Conservation (phyloP, 257 asterid genomes). For the Voacanga thouarsii region DNA sequence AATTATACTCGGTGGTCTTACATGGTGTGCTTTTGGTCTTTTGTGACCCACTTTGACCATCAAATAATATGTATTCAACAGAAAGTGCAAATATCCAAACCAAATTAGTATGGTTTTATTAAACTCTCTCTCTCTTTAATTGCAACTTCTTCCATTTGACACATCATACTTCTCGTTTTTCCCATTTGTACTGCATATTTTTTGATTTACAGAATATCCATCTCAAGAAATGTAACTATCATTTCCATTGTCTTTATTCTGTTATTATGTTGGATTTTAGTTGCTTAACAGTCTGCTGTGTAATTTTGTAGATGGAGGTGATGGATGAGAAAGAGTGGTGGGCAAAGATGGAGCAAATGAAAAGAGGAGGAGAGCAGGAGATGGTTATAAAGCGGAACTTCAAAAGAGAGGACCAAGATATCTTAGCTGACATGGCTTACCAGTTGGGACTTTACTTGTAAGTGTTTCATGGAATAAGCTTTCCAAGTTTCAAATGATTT, state of each 20-base stretch:
- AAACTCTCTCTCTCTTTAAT: background rate
- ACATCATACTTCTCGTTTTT: background rate
- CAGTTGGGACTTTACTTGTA: slow-evolving; percentile 89
- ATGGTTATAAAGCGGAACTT: slow-evolving; percentile 71
- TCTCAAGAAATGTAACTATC: background rate
- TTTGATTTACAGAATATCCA: background rate
- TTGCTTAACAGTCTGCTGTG: background rate
- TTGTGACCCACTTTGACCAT: background rate
- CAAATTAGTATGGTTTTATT: background rate
- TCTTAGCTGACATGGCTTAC: slow-evolving; percentile 75
- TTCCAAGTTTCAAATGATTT: background rate
- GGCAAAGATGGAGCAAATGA: slow-evolving; percentile 77
- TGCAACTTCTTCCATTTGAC: background rate
- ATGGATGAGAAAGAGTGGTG: slow-evolving; percentile 91
- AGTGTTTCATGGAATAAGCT: slow-evolving; percentile 28
- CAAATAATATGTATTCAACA: background rate
- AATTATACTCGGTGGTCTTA: background rate
- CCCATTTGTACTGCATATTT: background rate
- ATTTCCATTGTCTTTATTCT: background rate
- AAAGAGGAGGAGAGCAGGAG: slow-evolving; percentile 80
- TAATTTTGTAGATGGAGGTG: slow-evolving; percentile 56
- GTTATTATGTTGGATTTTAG: background rate
- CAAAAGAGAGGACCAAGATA: slow-evolving; percentile 74
- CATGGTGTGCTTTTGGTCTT: background rate
- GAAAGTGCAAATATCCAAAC: background rate